A percentile compares a stretch with the other conserved stretches of the same genome.
Evolutionary conservation across 331 rosid genomes (phyloP).

Genomic region (Pyracantha coccinea): DNA sequence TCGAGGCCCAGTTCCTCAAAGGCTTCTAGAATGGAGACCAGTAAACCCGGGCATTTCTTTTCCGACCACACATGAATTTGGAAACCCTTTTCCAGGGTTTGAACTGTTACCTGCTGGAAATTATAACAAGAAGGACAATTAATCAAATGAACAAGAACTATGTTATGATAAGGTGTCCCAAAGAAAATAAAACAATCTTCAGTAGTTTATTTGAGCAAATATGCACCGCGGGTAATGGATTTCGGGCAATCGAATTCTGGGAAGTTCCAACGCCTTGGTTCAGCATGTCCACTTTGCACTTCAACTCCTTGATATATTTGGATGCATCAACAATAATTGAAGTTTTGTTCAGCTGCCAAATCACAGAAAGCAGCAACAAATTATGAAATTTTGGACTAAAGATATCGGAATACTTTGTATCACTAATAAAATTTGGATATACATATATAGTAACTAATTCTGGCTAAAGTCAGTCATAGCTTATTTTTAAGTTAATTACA

Average conservation of each 20-base stretch:
- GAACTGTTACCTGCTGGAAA: slow-evolving; percentile 55
- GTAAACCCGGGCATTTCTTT: slow-evolving; percentile 60
- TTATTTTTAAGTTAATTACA: slow-evolving; percentile 27
- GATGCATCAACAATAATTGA: slow-evolving; percentile 68
- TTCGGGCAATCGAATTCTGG: slow-evolving; percentile 21
- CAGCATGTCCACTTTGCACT: slow-evolving; percentile 43
- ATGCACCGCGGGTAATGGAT: slow-evolving; percentile 39
- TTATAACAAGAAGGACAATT: neutral
- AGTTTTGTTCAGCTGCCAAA: slow-evolving; percentile 43
- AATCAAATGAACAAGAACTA: no score
- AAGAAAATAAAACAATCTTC: neutral
- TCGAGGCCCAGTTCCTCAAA: slow-evolving; percentile 78
- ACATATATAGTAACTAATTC: neutral
- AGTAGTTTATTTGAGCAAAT: neutral
- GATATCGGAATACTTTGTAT: neutral
- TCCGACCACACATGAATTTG: slow-evolving; percentile 56
- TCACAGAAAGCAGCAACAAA: neutral
- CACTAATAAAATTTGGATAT: neutral
- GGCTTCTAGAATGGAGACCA: slow-evolving; percentile 61
- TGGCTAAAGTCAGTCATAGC: neutral
- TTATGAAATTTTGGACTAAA: neutral
- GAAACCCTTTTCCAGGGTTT: slow-evolving; percentile 64
- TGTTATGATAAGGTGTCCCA: neutral
- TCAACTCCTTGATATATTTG: slow-evolving; percentile 55
- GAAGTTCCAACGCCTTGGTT: slow-evolving; percentile 39